Evolutionary conservation across 805 yeast species (phyloP).

Genomic region (Candida broadrunensis): DNA sequence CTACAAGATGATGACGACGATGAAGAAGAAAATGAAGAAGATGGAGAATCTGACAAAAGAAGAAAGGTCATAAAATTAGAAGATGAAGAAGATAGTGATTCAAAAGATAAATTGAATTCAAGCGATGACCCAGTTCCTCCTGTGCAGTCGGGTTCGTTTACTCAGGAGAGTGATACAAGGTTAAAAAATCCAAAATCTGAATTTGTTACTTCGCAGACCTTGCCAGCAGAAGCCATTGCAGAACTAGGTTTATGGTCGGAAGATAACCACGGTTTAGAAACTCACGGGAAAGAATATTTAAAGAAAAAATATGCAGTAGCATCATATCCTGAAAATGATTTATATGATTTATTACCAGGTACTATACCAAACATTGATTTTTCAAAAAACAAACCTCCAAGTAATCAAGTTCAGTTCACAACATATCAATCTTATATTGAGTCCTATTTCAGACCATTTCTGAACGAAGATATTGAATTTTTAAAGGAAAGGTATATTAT

Average conservation of each 20-base stretch:
- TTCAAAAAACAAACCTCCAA: constrained; percentile 63
- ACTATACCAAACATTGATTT: constrained; percentile 83
- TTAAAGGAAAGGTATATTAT: constrained; percentile 59
- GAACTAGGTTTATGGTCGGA: constrained; percentile 67
- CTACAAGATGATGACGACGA: constrained; percentile 2
- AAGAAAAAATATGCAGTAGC: constrained; percentile 83
- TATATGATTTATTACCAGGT: constrained; percentile 80
- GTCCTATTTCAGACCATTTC: constrained; percentile 72
- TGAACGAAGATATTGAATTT: constrained; percentile 79
- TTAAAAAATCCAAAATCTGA: constrained; percentile 73
- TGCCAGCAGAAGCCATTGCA: constrained; percentile 60
- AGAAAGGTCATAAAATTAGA: constrained; percentile 3
- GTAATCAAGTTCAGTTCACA: constrained; percentile 88
- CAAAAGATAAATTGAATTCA: constrained; percentile 15
- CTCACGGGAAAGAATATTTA: constrained; percentile 70
- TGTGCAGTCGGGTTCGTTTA: constrained; percentile 40
- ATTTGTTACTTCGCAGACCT: constrained; percentile 65
- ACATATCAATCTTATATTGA: constrained; percentile 86
- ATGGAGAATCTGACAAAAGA: constrained; percentile 1
- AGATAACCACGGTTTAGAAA: constrained; percentile 53
- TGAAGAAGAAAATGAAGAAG: constrained; percentile 5
- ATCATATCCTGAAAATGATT: constrained; percentile 79
- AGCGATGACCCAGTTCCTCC: constrained; percentile 43
- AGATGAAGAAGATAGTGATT: constrained; percentile 5
- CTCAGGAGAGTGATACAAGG: constrained; percentile 55